Percentiles rank a stretch among this genome's conserved stretches.
Evolutionary conservation across 179 eudicot species (phyloP).

Genomic region (Patellifolia procumbens): DNA sequence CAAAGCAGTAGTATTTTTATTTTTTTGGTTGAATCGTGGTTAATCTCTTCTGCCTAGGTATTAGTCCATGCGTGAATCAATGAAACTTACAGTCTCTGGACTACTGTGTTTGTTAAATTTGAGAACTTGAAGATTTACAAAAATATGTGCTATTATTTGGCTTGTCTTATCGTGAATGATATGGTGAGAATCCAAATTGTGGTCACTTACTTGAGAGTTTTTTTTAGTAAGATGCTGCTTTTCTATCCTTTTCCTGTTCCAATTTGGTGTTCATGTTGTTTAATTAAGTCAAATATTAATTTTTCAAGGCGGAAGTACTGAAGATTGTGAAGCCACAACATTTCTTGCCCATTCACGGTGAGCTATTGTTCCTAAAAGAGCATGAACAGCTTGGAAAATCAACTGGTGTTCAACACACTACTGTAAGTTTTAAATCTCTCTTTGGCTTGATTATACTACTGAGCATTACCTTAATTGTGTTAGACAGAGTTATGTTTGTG

Average conservation of each 20-base stretch:
- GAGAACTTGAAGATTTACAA: not conserved
- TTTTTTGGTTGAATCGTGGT: slow-evolving; percentile 7
- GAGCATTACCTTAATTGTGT: not conserved
- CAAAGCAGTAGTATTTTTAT: not conserved
- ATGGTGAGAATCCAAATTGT: not conserved
- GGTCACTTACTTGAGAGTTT: not conserved
- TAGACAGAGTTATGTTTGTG: not conserved
- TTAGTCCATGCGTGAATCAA: not conserved
- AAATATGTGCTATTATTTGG: not conserved
- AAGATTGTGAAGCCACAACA: slow-evolving; percentile 97
- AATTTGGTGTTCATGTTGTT: not conserved
- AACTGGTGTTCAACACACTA: slow-evolving; percentile 84
- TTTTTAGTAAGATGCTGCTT: not conserved
- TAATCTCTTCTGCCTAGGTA: not conserved
- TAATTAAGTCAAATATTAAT: slow-evolving; percentile 16
- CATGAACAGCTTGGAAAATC: slow-evolving; percentile 93
- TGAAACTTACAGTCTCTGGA: not conserved
- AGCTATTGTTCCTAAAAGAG: slow-evolving; percentile 91
- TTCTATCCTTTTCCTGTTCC: not conserved
- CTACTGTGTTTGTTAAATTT: not conserved
- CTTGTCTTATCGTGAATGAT: not conserved
- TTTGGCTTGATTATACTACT: not conserved
- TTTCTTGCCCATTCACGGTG: slow-evolving; percentile 96
- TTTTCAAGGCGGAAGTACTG: slow-evolving; percentile 80
- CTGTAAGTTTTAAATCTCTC: slow-evolving; percentile 54